Percentiles rank a stretch among this genome's conserved stretches.
Conservation (phyloP, 495 filamentous ascomycete genomes). For the Aeminium ludgeri region DNA sequence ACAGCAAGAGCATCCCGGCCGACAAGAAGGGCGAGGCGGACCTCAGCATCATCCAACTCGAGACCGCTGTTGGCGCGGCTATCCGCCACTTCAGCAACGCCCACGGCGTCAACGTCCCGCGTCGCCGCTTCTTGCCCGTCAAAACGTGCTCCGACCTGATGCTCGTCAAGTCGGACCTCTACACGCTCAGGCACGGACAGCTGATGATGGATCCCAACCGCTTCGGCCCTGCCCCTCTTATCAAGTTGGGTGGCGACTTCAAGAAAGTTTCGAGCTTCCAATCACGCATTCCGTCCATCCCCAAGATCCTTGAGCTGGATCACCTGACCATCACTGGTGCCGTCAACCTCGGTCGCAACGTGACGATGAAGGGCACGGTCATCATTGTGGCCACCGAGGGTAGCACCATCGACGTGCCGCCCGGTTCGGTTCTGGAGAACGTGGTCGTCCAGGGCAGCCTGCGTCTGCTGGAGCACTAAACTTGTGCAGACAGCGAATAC, state of each 20-base stretch:
- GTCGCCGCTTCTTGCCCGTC: conserved; percentile 94
- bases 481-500: not conserved
- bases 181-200: conserved; percentile 98
- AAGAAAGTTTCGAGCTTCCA: conserved; percentile 99
- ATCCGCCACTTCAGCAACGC: conserved; percentile 98
- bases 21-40: conserved; percentile 99
- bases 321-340: conserved; percentile 94
- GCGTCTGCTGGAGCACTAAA: conserved; percentile 80
- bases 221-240: conserved; percentile 94
- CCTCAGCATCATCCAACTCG: conserved; percentile 89
- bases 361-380: conserved; percentile 96
- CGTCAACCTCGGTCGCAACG: conserved; percentile 88
- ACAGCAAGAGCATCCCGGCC: conserved; percentile 92
- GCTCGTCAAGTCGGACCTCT: conserved; percentile 99
- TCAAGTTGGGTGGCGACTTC: conserved; percentile 98
- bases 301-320: conserved; percentile 94
- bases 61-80: conserved; percentile 95
- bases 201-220: conserved; percentile 87
- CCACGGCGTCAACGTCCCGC: conserved; percentile 97
- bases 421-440: conserved; percentile 93
- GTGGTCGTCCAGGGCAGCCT: conserved; percentile 97
- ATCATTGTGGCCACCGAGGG: conserved; percentile 98
- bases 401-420: conserved; percentile 93
- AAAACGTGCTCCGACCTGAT: conserved; percentile 99
- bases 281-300: conserved; percentile 88